Percentiles rank a stretch among this genome's conserved stretches.
phyloP scores from a whole-genome alignment of 257 asterid species.

The Orobanche coerulescens region DNA sequence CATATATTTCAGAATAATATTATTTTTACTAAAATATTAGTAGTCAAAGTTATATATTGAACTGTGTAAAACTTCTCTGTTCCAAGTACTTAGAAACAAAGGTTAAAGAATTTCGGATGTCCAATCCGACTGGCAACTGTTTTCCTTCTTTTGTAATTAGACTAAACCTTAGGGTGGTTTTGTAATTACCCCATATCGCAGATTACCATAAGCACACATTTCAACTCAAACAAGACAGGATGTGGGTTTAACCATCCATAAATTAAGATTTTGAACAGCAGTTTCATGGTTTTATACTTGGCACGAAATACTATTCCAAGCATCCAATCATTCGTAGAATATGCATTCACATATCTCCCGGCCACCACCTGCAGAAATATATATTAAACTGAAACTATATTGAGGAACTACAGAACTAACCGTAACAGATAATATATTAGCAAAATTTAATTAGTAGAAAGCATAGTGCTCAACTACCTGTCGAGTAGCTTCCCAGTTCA shows the following conservation, averaged over 20 bases:
- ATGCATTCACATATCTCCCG: slow-evolving; percentile 82
- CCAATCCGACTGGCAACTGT: too few relatives aligned
- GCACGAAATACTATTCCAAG: slow-evolving; percentile 96
- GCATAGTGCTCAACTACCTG: slow-evolving; percentile 36
- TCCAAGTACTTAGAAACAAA: too few relatives aligned
- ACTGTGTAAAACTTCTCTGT: too few relatives aligned
- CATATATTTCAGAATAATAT: too few relatives aligned
- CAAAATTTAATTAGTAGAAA: background rate
- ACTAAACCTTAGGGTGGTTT: too few relatives aligned
- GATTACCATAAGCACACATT: too few relatives aligned
- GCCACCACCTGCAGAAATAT: slow-evolving; percentile 79
- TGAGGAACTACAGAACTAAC: background rate
- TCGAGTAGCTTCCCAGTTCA: slow-evolving; percentile 88
- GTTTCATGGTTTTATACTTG: slow-evolving; percentile 38
- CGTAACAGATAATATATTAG: background rate
- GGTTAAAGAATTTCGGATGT: too few relatives aligned
- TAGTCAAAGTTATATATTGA: too few relatives aligned
- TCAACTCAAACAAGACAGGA: too few relatives aligned
- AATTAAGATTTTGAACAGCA: background rate
- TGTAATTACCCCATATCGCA: too few relatives aligned
- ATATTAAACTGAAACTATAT: background rate
- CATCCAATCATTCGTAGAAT: slow-evolving; percentile 90
- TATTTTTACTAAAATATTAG: too few relatives aligned
- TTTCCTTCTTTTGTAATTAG: too few relatives aligned
- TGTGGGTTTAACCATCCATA: background rate